phyloP scores from a whole-genome alignment of 2,329 filamentous ascomycete genomes.

The Paracorniculantispora psalliotae region DNA sequence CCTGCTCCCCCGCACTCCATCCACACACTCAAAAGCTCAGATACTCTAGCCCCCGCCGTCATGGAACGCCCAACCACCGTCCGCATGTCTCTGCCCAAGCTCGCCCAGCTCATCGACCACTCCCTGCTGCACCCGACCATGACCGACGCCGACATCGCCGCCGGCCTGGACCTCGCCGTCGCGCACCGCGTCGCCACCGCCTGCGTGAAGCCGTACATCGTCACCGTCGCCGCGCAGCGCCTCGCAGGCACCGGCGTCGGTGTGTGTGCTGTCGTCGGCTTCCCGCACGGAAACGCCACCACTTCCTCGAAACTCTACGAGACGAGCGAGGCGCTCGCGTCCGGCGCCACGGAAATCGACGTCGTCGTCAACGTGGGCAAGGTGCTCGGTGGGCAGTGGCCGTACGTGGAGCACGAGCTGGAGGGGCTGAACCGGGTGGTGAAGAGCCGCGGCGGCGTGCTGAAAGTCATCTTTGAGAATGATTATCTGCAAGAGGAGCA shows the following conservation, averaged over 20 bases:
- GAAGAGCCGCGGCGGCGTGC: constrained; percentile 34
- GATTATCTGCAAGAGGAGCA: constrained; percentile 48
- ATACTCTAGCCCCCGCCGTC: background rate
- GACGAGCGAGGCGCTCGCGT: constrained; percentile 40
- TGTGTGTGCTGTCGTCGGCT: constrained; percentile 55
- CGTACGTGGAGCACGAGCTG: constrained; percentile 51
- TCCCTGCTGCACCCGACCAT: constrained; percentile 60
- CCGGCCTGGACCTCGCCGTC: constrained; percentile 44
- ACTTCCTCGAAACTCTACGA: constrained; percentile 50
- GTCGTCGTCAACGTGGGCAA: constrained; percentile 60
- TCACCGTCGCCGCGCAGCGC: constrained; percentile 41
- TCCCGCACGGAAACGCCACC: constrained; percentile 55
- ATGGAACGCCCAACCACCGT: constrained; percentile 24
- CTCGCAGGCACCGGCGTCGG: constrained; percentile 45
- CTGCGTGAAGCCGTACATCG: constrained; percentile 54
- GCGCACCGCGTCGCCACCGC: constrained; percentile 48
- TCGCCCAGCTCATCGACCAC: constrained; percentile 56
- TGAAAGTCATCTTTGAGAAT: constrained; percentile 62
- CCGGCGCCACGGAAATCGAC: constrained; percentile 52
- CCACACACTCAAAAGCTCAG: background rate
- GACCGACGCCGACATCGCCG: constrained; percentile 49
- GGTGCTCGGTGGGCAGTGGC: constrained; percentile 51
- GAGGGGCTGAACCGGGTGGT: constrained; percentile 44
- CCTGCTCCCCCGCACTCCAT: background rate
- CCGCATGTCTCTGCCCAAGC: constrained; percentile 37